Percentiles rank a stretch among this genome's conserved stretches.
These are phyloP conservation scores for Urtica urens DNA, from an alignment of 306 rosid species.

Conservation along the genomic window DNA sequence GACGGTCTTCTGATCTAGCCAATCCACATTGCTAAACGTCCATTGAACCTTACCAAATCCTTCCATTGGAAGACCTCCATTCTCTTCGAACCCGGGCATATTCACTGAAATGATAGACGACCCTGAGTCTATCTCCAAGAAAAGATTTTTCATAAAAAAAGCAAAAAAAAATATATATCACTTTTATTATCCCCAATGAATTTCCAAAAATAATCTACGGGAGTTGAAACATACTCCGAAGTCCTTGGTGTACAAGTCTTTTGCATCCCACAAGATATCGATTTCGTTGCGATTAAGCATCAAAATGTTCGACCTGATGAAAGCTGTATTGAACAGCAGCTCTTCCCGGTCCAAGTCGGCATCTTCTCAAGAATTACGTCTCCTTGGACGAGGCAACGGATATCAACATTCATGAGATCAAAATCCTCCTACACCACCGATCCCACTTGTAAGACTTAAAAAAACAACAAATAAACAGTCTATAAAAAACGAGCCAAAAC, in stretches of 20 bases:
- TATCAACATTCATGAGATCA: constrained; percentile 85
- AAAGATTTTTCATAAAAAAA: constrained; percentile 61
- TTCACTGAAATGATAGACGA: constrained; percentile 54
- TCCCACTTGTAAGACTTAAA: too few species aligned
- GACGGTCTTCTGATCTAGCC: constrained; percentile 70
- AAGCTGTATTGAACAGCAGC: constrained; percentile 95
- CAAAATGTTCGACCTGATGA: constrained; percentile 91
- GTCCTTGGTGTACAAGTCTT: constrained; percentile 67
- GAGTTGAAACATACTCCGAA: constrained; percentile 65
- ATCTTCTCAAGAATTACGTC: constrained; percentile 94
- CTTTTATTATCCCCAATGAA: constrained; percentile 17
- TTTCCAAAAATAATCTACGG: constrained; percentile 6
- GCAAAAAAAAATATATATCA: constrained; percentile 14
- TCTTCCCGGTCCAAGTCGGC: constrained; percentile 68
- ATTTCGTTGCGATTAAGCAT: constrained; percentile 91
- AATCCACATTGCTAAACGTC: constrained; percentile 71
- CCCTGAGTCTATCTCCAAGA: constrained; percentile 82
- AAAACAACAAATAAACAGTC: too few species aligned
- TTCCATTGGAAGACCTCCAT: constrained; percentile 87
- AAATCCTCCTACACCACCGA: constrained; percentile 87
- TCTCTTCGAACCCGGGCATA: constrained; percentile 61
- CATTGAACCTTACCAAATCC: constrained; percentile 86
- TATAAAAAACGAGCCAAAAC: too few species aligned
- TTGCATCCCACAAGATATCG: constrained; percentile 67
- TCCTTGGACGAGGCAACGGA: constrained; percentile 89